Evolutionary conservation across 768 basidiomycete species (phyloP).

Genomic region (Termitomyces sp.): DNA sequence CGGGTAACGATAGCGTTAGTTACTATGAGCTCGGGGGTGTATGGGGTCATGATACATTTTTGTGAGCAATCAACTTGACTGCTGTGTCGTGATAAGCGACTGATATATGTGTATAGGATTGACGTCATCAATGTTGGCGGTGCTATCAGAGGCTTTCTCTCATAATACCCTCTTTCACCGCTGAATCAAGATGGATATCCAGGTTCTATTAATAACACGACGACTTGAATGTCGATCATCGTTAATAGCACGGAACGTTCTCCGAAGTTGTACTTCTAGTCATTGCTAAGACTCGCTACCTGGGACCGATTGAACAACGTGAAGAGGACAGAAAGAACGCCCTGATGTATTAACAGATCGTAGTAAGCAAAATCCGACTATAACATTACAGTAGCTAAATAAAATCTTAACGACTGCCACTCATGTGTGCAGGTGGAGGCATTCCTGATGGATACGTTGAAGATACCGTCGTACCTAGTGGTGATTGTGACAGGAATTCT

Average conservation of each 20-base stretch:
- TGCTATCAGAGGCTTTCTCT: conserved; percentile 13
- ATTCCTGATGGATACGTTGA: not conserved
- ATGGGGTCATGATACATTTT: conserved; percentile 99
- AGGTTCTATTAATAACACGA: no score
- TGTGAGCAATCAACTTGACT: conserved; percentile 43
- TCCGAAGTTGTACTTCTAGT: not conserved
- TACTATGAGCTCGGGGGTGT: conserved; percentile 98
- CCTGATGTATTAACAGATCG: not conserved
- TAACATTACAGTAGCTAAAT: not conserved
- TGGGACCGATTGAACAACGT: not conserved
- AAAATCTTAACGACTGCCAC: conserved; percentile 3
- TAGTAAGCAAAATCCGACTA: not conserved
- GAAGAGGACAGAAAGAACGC: not conserved
- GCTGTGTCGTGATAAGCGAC: not conserved
- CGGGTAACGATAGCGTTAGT: conserved; percentile 83
- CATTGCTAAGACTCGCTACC: not conserved
- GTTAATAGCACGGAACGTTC: not conserved
- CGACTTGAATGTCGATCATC: not conserved
- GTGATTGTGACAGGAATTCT: conserved; percentile 16
- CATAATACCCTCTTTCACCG: not conserved
- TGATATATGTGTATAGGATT: conserved; percentile 4
- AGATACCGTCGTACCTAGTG: conserved; percentile 9
- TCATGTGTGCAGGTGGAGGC: conserved; percentile 4
- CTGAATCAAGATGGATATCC: not conserved
- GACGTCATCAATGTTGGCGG: conserved; percentile 16